These are phyloP conservation scores for Pachysandra terminalis DNA, from an alignment of 164 flowering plant species.

Conservation along the genomic window DNA sequence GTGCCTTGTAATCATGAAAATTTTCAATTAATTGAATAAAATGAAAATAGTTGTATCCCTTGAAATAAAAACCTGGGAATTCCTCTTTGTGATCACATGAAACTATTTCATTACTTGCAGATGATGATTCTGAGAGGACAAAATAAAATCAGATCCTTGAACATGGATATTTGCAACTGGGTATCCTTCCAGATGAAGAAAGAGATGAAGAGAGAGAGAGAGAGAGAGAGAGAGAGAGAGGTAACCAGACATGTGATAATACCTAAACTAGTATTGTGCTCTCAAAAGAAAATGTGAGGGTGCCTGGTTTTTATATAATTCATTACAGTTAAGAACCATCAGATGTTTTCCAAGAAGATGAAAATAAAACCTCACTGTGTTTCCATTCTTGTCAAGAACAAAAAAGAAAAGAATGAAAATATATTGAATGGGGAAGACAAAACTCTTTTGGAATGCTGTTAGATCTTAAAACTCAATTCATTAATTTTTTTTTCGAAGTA, in stretches of 20 bases:
- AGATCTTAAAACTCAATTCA: background rate
- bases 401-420: background rate
- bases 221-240: too few species aligned
- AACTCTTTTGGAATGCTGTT: background rate
- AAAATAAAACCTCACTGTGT: too few species aligned
- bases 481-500: too few species aligned
- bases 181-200: too few species aligned
- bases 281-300: background rate
- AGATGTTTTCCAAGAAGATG: background rate
- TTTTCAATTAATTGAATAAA: too few species aligned
- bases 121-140: background rate
- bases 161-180: too few species aligned
- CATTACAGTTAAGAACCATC: background rate
- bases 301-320: background rate
- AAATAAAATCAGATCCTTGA: constrained; percentile 8
- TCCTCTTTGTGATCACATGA: too few species aligned
- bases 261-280: background rate
- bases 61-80: background rate
- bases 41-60: too few species aligned
- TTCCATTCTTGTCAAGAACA: background rate
- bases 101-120: constrained; percentile 4
- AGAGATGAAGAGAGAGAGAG: too few species aligned
- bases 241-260: background rate
- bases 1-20: constrained; percentile 5
- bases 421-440: too few species aligned